phyloP scores from a whole-genome alignment of 768 basidiomycete species.

The Leccinellum luteum region DNA sequence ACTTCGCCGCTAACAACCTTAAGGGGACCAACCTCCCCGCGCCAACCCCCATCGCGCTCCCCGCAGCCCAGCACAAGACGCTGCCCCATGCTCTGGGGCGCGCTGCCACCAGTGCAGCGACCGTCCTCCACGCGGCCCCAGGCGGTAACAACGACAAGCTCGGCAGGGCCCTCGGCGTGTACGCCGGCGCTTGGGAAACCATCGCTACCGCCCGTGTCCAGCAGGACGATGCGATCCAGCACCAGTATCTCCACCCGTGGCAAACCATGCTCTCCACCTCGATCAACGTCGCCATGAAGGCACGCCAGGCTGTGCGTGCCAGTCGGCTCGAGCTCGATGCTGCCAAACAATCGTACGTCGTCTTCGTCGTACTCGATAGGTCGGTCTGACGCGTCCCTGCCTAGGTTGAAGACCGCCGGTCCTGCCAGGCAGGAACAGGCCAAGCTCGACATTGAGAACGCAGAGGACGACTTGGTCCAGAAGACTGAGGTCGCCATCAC shows the following conservation, averaged over 20 bases:
- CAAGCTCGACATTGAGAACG: constrained; percentile 87
- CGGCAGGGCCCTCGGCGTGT: constrained; percentile 72
- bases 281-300: constrained; percentile 90
- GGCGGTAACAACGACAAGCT: constrained; percentile 63
- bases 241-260: constrained; percentile 77
- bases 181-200: constrained; percentile 83
- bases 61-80: constrained; percentile 82
- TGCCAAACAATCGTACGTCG: constrained; percentile 78
- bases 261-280: constrained; percentile 81
- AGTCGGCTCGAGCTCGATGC: constrained; percentile 88
- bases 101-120: constrained; percentile 64
- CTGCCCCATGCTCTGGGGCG: constrained; percentile 92
- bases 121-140: constrained; percentile 42
- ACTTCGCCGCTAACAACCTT: constrained; percentile 84
- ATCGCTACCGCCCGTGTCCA: constrained; percentile 73
- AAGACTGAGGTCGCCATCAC: constrained; percentile 97
- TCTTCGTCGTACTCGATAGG: neutral
- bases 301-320: constrained; percentile 74
- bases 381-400: neutral
- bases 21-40: constrained; percentile 86
- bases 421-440: constrained; percentile 88
- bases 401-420: constrained; percentile 73
- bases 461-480: constrained; percentile 94
- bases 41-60: constrained; percentile 55
- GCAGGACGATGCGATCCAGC: constrained; percentile 72